Evolutionary conservation across 129 eudicot species (phyloP).

Genomic region (Saposhnikovia divaricata): DNA sequence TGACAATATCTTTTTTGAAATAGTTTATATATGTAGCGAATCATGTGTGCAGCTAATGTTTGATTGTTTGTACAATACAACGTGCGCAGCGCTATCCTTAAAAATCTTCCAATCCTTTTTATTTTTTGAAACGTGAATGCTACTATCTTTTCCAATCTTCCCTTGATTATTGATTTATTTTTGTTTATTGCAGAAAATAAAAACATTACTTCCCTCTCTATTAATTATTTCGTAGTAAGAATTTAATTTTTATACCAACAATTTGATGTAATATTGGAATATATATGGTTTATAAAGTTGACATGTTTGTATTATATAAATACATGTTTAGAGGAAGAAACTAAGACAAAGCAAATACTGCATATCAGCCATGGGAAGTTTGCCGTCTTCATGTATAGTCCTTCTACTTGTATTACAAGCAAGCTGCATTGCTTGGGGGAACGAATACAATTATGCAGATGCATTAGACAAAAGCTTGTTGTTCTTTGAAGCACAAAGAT

Average conservation of each 20-base stretch:
- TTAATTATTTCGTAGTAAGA: background rate
- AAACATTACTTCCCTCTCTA: background rate
- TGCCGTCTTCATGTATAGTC: background rate
- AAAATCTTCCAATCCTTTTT: background rate
- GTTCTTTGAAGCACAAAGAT: conserved; percentile 89
- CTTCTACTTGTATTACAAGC: conserved; percentile 31
- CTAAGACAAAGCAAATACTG: background rate
- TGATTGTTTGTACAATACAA: conserved; percentile 19
- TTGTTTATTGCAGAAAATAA: background rate
- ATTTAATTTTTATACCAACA: background rate
- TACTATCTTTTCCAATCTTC: conserved; percentile 22
- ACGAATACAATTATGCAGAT: conserved; percentile 36
- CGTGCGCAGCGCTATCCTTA: conserved; percentile 43
- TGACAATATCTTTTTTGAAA: background rate
- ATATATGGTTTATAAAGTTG: background rate
- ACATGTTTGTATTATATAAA: background rate
- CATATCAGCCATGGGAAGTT: background rate
- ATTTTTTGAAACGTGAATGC: conserved; percentile 43
- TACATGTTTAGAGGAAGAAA: background rate
- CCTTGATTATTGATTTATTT: background rate
- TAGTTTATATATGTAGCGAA: background rate
- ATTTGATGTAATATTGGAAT: background rate
- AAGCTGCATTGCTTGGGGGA: conserved; percentile 13
- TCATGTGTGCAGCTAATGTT: background rate
- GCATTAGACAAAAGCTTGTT: conserved; percentile 66